Evolutionary conservation across 768 basidiomycete species (phyloP), one percentile per base, ranked within the genome.

Genomic region (Suillus luteus): DNA sequence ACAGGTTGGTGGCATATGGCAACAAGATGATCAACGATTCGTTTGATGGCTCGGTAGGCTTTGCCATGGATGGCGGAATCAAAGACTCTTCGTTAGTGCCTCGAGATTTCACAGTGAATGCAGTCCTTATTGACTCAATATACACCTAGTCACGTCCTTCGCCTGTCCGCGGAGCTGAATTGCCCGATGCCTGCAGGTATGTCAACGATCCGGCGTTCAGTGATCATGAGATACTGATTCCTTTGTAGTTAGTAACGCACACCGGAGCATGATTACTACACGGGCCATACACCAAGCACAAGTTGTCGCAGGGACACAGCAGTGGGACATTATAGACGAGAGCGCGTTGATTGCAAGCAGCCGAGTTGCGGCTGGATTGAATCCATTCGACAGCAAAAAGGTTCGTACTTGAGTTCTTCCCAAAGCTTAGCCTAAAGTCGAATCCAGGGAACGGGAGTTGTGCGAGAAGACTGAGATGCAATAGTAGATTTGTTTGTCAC

Each of bases 61-160:
- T 96, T 73, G 79, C 87, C 14, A 85, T 95, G 57, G 88, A 92
- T 54, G 91, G 91, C n/a, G 95, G 93, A 19, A 86, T 96, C 70
- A 94, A 94, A 70, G 94, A 95, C 70, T 89, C 92, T 0, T 76
- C 83, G 82, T 88, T 52, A 38, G 83, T 79, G 37, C 17, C 31
- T 24, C 24, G 24, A 5, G 8, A 8, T 61, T 19, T 43, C 8
- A 35, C 24, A 5, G 12, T n/a, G 15, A 7, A 64, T 40, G 22
- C 7, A 33, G 22, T 61, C 10, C 10, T 59, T 60, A 41, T 37
- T 65, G 46, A 66, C 48, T 49, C 62, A 35, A 72, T 27, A 24
- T 62, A 11, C 37, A 62, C 33, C 22, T 64, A 86, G 85, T 33
- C 89, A 90, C 72, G 87, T 95, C 60, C 88, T 90, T 62, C 83